Evolutionary conservation across 345 rosid genomes (phyloP).

Genomic region (Carallia brachiata): DNA sequence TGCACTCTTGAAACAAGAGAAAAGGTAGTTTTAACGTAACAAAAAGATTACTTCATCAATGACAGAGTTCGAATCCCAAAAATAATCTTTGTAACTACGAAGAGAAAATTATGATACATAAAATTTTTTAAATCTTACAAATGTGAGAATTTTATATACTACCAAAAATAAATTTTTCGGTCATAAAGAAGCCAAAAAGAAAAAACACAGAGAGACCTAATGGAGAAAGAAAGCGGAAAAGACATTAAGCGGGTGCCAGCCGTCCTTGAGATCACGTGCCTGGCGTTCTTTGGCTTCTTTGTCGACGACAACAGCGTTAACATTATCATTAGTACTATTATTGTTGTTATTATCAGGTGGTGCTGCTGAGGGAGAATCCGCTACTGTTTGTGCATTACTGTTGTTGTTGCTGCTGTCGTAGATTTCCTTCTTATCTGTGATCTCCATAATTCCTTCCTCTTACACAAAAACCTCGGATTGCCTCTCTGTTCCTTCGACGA

Average conservation of each 20-base stretch:
- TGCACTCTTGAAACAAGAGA: too few relatives aligned
- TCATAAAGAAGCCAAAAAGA: neutral
- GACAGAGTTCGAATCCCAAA: too few relatives aligned
- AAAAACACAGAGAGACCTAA: neutral
- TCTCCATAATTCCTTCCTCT: slow-evolving; percentile 46
- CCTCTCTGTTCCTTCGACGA: too few relatives aligned
- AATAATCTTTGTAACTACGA: too few relatives aligned
- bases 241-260: slow-evolving; percentile 86
- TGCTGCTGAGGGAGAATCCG: slow-evolving; percentile 29
- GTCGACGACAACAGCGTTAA: slow-evolving; percentile 13
- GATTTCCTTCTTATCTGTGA: slow-evolving; percentile 56
- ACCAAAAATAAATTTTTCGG: too few relatives aligned
- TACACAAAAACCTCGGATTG: too few relatives aligned
- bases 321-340: too few relatives aligned
- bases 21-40: too few relatives aligned
- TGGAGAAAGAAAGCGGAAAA: slow-evolving; percentile 6
- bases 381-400: slow-evolving; percentile 7
- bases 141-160: too few relatives aligned
- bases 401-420: slow-evolving; percentile 24
- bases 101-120: too few relatives aligned
- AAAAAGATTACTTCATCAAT: too few relatives aligned
- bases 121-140: too few relatives aligned
- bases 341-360: slow-evolving; percentile 10
- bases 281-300: slow-evolving; percentile 60
- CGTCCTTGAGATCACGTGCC: slow-evolving; percentile 74